Evolutionary conservation across 2,329 filamentous ascomycete species (phyloP), one percentile per base, ranked within the genome.

Genomic region (Colletotrichum chrysophilum): DNA sequence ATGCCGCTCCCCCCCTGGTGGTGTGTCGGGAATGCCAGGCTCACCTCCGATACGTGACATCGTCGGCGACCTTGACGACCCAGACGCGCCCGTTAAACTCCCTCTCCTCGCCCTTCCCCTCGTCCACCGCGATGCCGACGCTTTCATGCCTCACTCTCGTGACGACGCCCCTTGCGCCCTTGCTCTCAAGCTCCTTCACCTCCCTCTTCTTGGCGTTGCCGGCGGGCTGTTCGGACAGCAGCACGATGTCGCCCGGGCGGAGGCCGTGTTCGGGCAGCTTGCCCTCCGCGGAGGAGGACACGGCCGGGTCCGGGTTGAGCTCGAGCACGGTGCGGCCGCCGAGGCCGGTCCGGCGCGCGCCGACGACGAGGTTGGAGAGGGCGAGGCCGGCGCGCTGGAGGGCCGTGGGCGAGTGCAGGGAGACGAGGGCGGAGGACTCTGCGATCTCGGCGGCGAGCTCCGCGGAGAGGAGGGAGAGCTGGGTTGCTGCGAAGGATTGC

Each of bases 281-380:
- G 6, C 38, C 38, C 16, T 52, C 43, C 10, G 43, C 10, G 43
- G n/a, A 21, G n/a, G 85, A 84, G 5, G 90, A 88, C 3, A 93
- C 90, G 1, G 95, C 94, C n/a, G 91, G 86, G 80, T 98, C 96
- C 0, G 92, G 87, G 18, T 87, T 86, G 2, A 99, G 91, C 83
- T 98, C 96, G 5, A 98, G 87, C 3, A 99, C 94, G 0, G 95
- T 95, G 78, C 95, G 94, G n/a, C 97, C 97, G 18, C 96, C 97
- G 48, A 98, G 88, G 0, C 97, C 97, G 0, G 97, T 99, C 34
- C 96, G 93, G 82, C 94, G 94, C 21, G 94, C 93, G 13, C 90
- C 88, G 38, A 98, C 87, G 36, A 91, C 87, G 10, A 98, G 91
- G 84, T 96, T 96, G 18, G 92, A 91, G 79, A 97, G 88, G 36